Percentiles rank a stretch among this genome's conserved stretches.
phyloP scores from a whole-genome alignment of 225 moss, liverwort and hornwort genomes.

The Sphagnum tenellum region DNA sequence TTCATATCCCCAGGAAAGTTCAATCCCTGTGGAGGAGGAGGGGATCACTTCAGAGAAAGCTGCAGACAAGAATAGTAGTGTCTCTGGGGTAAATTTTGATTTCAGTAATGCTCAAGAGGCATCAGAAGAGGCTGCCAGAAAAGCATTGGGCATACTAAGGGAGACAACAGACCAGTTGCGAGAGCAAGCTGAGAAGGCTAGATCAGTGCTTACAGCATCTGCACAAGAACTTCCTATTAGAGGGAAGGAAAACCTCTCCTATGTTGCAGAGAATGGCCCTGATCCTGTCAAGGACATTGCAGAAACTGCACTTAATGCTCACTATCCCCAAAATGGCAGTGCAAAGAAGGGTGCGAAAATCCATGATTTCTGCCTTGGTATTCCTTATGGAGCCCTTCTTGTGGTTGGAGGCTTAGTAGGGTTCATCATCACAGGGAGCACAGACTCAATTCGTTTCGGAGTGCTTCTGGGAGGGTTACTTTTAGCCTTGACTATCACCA shows the following conservation, averaged over 20 bases:
- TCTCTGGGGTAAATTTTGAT: too few relatives aligned
- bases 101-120: too few relatives aligned
- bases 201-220: slow-evolving; percentile 48
- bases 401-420: slow-evolving; percentile 68
- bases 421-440: slow-evolving; percentile 79
- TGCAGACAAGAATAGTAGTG: too few relatives aligned
- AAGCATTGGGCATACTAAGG: slow-evolving; percentile 32
- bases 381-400: slow-evolving; percentile 69
- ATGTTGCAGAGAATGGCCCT: slow-evolving; percentile 75
- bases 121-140: too few relatives aligned
- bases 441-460: slow-evolving; percentile 78
- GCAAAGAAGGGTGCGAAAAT: slow-evolving; percentile 69
- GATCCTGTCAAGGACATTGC: slow-evolving; percentile 90
- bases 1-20: too few relatives aligned
- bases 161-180: slow-evolving; percentile 83
- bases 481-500: slow-evolving; percentile 67
- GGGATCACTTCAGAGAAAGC: too few relatives aligned
- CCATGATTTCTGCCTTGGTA: slow-evolving; percentile 95
- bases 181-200: slow-evolving; percentile 74
- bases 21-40: too few relatives aligned
- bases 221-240: slow-evolving; percentile 68
- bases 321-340: slow-evolving; percentile 43
- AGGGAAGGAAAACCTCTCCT: slow-evolving; percentile 70
- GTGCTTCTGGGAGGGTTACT: slow-evolving; percentile 76
- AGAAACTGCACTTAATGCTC: slow-evolving; percentile 75